phyloP scores from a whole-genome alignment of 23 red algal genomes.

The Chondrus crispus region DNA sequence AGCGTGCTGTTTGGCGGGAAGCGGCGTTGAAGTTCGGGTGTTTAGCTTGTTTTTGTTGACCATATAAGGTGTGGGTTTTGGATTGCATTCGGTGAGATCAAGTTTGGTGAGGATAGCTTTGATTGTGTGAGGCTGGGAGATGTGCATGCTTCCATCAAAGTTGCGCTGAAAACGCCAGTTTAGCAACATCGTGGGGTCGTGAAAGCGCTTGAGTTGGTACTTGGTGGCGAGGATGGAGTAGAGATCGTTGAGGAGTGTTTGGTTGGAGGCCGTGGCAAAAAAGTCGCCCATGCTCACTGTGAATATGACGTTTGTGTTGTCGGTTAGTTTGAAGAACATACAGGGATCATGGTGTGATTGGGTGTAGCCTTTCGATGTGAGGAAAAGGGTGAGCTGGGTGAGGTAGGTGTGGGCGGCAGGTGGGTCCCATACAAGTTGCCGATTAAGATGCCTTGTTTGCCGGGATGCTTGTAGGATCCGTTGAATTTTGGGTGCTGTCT shows the following conservation, averaged over 20 bases:
- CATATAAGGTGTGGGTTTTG: background rate
- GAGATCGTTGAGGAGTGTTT: too few relatives aligned
- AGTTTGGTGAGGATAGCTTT: background rate
- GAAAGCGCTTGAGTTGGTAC: background rate
- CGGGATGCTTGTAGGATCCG: too few relatives aligned
- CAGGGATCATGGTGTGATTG: background rate
- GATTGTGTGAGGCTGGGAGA: background rate
- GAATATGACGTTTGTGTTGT: too few relatives aligned
- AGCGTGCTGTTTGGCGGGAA: background rate
- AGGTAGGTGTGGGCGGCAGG: too few relatives aligned
- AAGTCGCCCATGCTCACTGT: too few relatives aligned
- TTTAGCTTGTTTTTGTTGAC: background rate
- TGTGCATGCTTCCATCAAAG: background rate
- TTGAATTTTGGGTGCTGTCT: too few relatives aligned
- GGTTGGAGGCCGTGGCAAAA: too few relatives aligned
- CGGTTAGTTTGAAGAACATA: background rate
- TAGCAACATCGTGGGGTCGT: background rate
- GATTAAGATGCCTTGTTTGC: too few relatives aligned
- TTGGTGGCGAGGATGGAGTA: too few relatives aligned
- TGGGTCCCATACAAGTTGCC: too few relatives aligned
- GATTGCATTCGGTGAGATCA: background rate
- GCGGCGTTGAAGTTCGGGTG: background rate
- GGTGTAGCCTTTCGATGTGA: background rate
- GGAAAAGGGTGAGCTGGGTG: background rate
- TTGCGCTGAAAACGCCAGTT: background rate